phyloP scores from a whole-genome alignment of 1,284 basidiomycete genomes.

The Xanthoconium separans region DNA sequence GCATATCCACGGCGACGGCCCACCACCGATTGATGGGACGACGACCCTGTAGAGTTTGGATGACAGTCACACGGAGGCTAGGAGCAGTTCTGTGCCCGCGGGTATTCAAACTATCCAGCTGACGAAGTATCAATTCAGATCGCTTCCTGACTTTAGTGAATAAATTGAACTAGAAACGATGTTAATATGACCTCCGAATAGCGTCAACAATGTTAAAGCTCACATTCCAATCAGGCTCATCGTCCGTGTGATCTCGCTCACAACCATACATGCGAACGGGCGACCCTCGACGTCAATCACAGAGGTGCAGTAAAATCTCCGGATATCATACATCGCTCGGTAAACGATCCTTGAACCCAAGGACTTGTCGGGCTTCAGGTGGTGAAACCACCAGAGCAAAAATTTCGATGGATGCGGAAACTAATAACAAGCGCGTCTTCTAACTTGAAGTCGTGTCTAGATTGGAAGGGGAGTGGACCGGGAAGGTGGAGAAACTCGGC shows the following conservation, averaged over 20 bases:
- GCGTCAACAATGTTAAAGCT: neutral
- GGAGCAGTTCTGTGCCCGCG: slow-evolving; percentile 1
- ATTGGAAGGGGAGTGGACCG: slow-evolving; percentile 18
- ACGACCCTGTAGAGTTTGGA: neutral
- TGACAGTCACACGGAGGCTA: slow-evolving; percentile 15
- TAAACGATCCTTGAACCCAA: slow-evolving; percentile 3
- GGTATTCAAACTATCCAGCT: slow-evolving; percentile 3
- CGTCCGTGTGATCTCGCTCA: slow-evolving; percentile 1
- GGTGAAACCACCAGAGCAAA: neutral
- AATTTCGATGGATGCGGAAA: slow-evolving; percentile 6
- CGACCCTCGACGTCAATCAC: no score
- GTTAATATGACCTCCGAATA: slow-evolving; percentile 1
- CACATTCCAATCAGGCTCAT: slow-evolving; percentile 2
- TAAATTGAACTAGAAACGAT: slow-evolving; percentile 9
- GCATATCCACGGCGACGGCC: slow-evolving; percentile 17
- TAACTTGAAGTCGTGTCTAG: slow-evolving; percentile 6
- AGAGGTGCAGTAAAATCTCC: slow-evolving; percentile 11
- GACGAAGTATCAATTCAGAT: slow-evolving; percentile 9
- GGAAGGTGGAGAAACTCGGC: slow-evolving; percentile 18
- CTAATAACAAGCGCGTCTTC: slow-evolving; percentile 12
- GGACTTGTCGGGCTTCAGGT: slow-evolving; percentile 10
- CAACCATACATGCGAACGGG: slow-evolving; percentile 17
- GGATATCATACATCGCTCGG: neutral
- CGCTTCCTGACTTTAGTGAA: slow-evolving; percentile 2
- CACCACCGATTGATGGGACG: neutral